phyloP scores from a whole-genome alignment of 352 stramenopile species.

The Globisporangium nodosum region DNA sequence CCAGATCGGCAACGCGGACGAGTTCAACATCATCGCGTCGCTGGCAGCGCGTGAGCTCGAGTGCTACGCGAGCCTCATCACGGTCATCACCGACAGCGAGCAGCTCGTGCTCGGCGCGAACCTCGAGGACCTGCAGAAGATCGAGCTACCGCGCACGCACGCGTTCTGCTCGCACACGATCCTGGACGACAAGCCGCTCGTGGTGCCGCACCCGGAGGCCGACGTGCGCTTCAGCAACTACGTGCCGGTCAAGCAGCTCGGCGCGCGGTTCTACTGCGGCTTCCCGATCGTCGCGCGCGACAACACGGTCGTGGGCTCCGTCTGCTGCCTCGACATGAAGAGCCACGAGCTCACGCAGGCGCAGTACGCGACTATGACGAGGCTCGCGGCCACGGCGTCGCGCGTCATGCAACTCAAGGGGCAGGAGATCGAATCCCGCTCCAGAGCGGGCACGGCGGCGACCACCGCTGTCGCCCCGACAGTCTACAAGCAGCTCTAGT shows the following conservation, averaged over 20 bases:
- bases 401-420: slow-evolving; percentile 33
- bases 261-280: slow-evolving; percentile 69
- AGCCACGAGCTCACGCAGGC: slow-evolving; percentile 42
- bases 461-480: neutral
- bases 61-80: slow-evolving; percentile 55
- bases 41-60: slow-evolving; percentile 51
- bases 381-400: slow-evolving; percentile 47
- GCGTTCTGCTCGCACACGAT: slow-evolving; percentile 62
- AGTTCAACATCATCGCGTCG: slow-evolving; percentile 69
- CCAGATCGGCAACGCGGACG: slow-evolving; percentile 42
- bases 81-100: slow-evolving; percentile 46
- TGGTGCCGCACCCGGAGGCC: slow-evolving; percentile 50
- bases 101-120: slow-evolving; percentile 44
- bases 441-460: neutral
- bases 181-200: slow-evolving; percentile 49
- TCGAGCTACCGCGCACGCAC: slow-evolving; percentile 15
- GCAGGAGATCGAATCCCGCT: slow-evolving; percentile 8
- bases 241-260: slow-evolving; percentile 27
- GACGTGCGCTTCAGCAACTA: slow-evolving; percentile 69
- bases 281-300: slow-evolving; percentile 51
- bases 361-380: slow-evolving; percentile 52
- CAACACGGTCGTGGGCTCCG: slow-evolving; percentile 47
- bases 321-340: slow-evolving; percentile 58
- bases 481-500: slow-evolving; percentile 3
- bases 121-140: slow-evolving; percentile 15